Evolutionary conservation across 805 yeast genomes (phyloP).

Genomic region (Starmerella cellae): DNA sequence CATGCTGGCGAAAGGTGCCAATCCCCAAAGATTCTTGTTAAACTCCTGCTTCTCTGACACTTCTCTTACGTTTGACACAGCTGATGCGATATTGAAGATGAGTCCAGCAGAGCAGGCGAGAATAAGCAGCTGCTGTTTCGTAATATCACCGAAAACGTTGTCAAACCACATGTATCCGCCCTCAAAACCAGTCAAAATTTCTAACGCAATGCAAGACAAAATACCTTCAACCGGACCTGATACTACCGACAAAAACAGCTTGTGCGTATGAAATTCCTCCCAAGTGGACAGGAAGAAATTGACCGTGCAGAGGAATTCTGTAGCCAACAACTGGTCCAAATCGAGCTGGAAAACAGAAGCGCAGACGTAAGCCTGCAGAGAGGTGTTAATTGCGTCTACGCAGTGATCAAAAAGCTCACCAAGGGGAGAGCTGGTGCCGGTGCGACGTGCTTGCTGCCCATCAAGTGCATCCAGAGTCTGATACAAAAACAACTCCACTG

Average conservation of each 20-base stretch:
- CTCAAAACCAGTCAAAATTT: constrained; percentile 45
- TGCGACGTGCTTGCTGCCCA: constrained; percentile 88
- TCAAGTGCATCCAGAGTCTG: constrained; percentile 96
- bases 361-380: constrained; percentile 61
- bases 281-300: constrained; percentile 85
- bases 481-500: constrained; percentile 71
- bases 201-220: constrained; percentile 43
- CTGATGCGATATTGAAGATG: constrained; percentile 49
- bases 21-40: constrained; percentile 30
- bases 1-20: constrained; percentile 54
- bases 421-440: constrained; percentile 88
- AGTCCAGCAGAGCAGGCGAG: constrained; percentile 23
- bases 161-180: constrained; percentile 60
- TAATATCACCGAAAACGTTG: constrained; percentile 32
- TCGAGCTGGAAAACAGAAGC: constrained; percentile 70
- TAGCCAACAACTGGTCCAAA: constrained; percentile 33
- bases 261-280: constrained; percentile 91
- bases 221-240: constrained; percentile 97
- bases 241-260: constrained; percentile 57
- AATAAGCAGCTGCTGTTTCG: constrained; percentile 7
- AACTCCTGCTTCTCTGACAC: constrained; percentile 35
- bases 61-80: constrained; percentile 36
- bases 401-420: constrained; percentile 95
- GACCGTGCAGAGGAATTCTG: constrained; percentile 25
- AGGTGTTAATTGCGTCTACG: constrained; percentile 60